Base-by-base conservation (phyloP, 1,284 basidiomycete genomes). In the Ganoderma meredithae region DNA sequence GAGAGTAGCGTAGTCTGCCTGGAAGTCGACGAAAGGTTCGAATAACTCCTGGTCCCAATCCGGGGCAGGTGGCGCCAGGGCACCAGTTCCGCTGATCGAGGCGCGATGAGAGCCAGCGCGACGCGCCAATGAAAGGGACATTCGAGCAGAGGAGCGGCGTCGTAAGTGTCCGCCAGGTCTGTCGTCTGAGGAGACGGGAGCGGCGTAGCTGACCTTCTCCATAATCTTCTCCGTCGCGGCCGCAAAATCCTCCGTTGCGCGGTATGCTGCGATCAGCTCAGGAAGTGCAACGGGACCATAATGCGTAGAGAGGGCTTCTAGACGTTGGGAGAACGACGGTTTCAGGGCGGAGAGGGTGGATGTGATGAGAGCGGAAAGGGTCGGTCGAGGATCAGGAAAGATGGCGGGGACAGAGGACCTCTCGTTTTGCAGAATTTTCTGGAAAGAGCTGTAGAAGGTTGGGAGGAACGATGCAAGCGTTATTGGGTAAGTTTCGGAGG, bases 41-140 rank as follows among this genome's bases (percentile, higher is more conserved):
- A 96, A 97, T 10, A 98, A 83, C 49, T 92, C 90, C 64, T 92
- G 90, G 75, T 97, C 95, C 96, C 96, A 98, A 60, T 90, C 90
- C 71, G 88, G 80, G 12, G 82, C 83, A 25, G 74, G 74, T 25
- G 78, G 70, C 40, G 77, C 73, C n/a, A 68, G 63, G 33, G 69
- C 66, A 8, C 69, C 64, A 17, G 69, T 70, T 10, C 75, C 69
- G 43, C 76, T 76, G 40, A 77, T 78, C 3, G 83, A 80, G 12
- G 79, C 77, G 10, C 83, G 77, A 47, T 81, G 78, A 59, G 81
- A 55, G 17, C 52, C 52, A 9, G 33, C 81, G 15, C 90, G 85
- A 75, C 89, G 87, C 1, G 91, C 90, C 71, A 94, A 89, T 2
- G 93, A 95, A 84, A 93, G 87, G 1, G 93, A 95, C 84, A 93